A percentile compares a stretch with the other conserved stretches of the same genome.
Conservation (phyloP, 176 grass and related monocot genomes). For the Carex kokanica region DNA sequence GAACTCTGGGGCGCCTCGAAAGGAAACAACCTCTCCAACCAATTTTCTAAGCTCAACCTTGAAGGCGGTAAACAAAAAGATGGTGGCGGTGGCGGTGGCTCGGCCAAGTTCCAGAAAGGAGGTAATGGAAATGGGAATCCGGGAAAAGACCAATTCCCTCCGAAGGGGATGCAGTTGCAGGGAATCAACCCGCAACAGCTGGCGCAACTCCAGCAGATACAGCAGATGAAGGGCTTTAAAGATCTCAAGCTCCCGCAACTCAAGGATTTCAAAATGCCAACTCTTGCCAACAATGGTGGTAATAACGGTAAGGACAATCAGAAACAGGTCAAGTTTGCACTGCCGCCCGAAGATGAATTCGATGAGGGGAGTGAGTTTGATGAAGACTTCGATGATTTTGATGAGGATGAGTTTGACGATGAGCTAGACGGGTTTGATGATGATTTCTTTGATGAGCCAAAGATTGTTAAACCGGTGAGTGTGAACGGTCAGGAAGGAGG, state of each 20-base stretch:
- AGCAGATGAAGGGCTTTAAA: conserved; percentile 76
- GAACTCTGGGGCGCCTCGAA: conserved; percentile 62
- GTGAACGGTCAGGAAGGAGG: conserved; percentile 45
- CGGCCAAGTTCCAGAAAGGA: conserved; percentile 29
- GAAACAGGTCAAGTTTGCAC: conserved; percentile 46
- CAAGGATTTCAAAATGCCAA: conserved; percentile 57
- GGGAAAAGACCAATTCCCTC: conserved; percentile 23
- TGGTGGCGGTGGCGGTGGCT: conserved; percentile 24
- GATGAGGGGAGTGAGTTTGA: conserved; percentile 52
- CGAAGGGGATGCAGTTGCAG: conserved; percentile 36
- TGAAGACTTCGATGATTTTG: conserved; percentile 44
- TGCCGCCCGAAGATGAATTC: conserved; percentile 40
- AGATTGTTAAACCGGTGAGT: conserved; percentile 55
- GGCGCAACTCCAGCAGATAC: conserved; percentile 43
- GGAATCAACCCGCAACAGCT: conserved; percentile 49
- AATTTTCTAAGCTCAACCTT: conserved; percentile 51
- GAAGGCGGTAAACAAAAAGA: conserved; percentile 43
- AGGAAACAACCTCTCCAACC: conserved; percentile 30
- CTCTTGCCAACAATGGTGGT: conserved; percentile 1
- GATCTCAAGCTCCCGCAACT: conserved; percentile 55
- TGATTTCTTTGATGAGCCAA: conserved; percentile 47
- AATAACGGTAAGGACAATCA: conserved; percentile 39
- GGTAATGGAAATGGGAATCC: conserved; percentile 28
- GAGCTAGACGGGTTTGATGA: conserved; percentile 50
- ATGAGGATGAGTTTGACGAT: conserved; percentile 43